These are phyloP conservation scores for Heritiera littoralis DNA, from an alignment of 345 rosid genomes.

Conservation along the genomic window DNA sequence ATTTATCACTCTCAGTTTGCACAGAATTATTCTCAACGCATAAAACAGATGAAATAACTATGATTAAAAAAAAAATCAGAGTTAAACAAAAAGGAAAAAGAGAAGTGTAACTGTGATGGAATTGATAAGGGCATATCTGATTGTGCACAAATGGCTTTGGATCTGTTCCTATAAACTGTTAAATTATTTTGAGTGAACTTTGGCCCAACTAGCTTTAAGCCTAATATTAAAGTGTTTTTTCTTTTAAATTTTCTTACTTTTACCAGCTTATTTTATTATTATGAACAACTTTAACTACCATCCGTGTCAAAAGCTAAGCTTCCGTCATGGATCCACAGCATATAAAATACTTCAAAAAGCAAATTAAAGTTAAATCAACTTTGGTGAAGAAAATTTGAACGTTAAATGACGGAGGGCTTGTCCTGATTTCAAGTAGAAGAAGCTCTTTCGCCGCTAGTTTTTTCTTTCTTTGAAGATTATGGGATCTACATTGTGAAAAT, in stretches of 20 bases:
- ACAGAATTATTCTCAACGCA: too few relatives aligned
- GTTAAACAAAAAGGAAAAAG: background rate
- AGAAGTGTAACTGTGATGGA: background rate
- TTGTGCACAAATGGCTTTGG: background rate
- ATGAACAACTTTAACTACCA: background rate
- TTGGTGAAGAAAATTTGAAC: background rate
- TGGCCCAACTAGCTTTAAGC: conserved; percentile 16
- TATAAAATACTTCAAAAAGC: background rate
- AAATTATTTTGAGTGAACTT: background rate
- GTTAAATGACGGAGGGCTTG: background rate
- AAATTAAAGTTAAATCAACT: background rate
- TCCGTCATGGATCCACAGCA: background rate
- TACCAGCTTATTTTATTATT: background rate
- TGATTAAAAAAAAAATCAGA: background rate
- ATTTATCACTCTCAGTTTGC: too few relatives aligned
- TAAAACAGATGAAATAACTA: too few relatives aligned
- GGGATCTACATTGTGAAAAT: background rate
- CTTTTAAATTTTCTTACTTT: background rate
- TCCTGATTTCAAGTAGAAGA: background rate
- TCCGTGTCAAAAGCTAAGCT: background rate
- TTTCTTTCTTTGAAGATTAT: background rate
- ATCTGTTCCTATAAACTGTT: background rate
- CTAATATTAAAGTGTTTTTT: background rate
- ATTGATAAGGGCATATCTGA: background rate
- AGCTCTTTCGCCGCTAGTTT: background rate